Base-by-base conservation (phyloP, 2,329 filamentous ascomycete species). In the Amauroascus verrucosus region DNA sequence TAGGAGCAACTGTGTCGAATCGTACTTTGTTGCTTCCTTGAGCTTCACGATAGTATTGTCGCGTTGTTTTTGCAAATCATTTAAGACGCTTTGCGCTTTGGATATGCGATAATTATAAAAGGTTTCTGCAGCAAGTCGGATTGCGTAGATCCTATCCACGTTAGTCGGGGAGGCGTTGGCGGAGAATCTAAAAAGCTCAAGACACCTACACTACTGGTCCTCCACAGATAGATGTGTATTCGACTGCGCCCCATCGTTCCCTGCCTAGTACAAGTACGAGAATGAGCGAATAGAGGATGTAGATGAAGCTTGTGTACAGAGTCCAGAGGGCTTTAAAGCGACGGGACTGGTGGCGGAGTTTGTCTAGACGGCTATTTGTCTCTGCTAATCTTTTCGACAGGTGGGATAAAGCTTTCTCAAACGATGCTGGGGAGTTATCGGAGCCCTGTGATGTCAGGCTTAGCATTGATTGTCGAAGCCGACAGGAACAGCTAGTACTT, bases 11-110 rank as follows among this genome's bases (percentile, higher is more conserved):
- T 94, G 82, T 1, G 93, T 98, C 30, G 90, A 93, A 70, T 97
- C 88, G 72, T 96, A 98, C 68, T 87, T 95, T 32, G 93, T 98
- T 24, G 90, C 90, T 55, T 85, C 83, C 71, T 98, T 98, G 58
- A 98, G 81, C 70, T 90, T 90, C 67, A 95, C 85, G 59, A 98
- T 97, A 1, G 90, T 95, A 62, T 82, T 82, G 55, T 86, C 82
- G 51, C 91, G 83, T 68, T 96, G 86, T 51, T 82, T 80, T 63
- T 90, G 82, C 33, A 90, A 78, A 18, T 80, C 80, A 61, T 91
- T 85, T 28, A 97, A 77, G 38, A 84, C 79, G 37, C 76, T 69
- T 60, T 85, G 80, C 9, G 86, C 77, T 14, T 76, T 81, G 20
- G 84, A 79, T 62, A 93, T 84, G 57, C 88, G 86, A 67, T 86